Evolutionary conservation across 2,329 filamentous ascomycete species (phyloP), one percentile per base, ranked within the genome.

Genomic region (Botryotinia convoluta): DNA sequence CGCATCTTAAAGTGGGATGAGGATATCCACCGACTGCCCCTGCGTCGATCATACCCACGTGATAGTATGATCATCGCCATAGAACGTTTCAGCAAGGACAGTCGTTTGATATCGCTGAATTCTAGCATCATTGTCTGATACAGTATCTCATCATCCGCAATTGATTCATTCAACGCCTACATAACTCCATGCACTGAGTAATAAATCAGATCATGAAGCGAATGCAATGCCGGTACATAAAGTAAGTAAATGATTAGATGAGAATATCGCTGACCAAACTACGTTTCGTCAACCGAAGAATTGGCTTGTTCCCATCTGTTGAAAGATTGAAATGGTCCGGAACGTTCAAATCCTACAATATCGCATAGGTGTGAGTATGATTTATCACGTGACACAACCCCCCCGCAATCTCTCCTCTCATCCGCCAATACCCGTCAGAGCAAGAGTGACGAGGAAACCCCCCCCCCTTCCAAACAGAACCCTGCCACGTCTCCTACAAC

Each of bases 371-470:
- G 26, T 8, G 0, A 18, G 51, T n/a, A 16, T 3, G 0, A 29
- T 32, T 0, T 3, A 8, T 18, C 3, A 9, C 6, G n/a, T 57
- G 14, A 18, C 14, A 29, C 12, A 1, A 29, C 3, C 0, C 1
- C 1, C 5, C 51, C n/a, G 5, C 26, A 29, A 29, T 29, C 29
- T 57, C 6, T n/a, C 51, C 51, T 6, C 4, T 29, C 51, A 16
- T 18, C 16, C 14, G 6, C 16, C n/a, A 29, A 16, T 18, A 29
- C n/a, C 51, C n/a, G n/a, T 9, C 51, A 18, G 14, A 54, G 51
- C n/a, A 57, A 29, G 14, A 57, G n/a, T 2, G 16, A 32, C 14
- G n/a, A 57, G 51, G 6, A n/a, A 54, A n/a, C 26, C 10, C 48
- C 18, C 7, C 20, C 9, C 5, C 10, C 48, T 26, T n/a, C 12